Percentiles rank a stretch among this genome's conserved stretches.
Conservation (phyloP, 768 basidiomycete species). For the Tulasnella sp. region DNA sequence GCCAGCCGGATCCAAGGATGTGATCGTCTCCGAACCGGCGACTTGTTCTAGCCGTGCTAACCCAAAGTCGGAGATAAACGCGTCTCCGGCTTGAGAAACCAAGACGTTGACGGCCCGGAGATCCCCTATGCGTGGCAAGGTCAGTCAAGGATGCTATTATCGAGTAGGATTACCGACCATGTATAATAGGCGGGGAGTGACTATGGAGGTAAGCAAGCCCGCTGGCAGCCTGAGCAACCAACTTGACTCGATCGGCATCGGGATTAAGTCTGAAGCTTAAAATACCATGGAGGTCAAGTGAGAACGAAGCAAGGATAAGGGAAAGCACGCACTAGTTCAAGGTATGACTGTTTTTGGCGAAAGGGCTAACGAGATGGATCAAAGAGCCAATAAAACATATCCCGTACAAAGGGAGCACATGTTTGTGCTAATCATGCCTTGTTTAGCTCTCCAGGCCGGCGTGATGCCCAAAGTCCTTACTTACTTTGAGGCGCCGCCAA, state of each 20-base stretch:
- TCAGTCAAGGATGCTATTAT: background rate
- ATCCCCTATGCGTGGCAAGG: conserved; percentile 23
- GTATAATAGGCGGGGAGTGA: conserved; percentile 7
- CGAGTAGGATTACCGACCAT: conserved; percentile 18
- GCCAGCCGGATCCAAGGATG: conserved; percentile 22
- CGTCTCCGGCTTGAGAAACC: conserved; percentile 31
- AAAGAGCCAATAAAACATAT: background rate
- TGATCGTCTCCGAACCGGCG: background rate
- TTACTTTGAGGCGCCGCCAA: conserved; percentile 33
- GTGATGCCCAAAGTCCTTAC: conserved; percentile 22
- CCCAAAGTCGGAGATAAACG: conserved; percentile 38
- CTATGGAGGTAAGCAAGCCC: conserved; percentile 17
- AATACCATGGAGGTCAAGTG: conserved; percentile 32
- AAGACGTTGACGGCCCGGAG: conserved; percentile 30
- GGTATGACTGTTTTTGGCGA: conserved; percentile 36
- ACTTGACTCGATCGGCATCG: conserved; percentile 4
- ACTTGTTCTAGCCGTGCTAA: conserved; percentile 24
- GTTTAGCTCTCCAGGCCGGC: no score
- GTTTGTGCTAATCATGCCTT: conserved; percentile 27
- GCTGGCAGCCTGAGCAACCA: background rate
- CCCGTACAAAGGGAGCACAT: background rate
- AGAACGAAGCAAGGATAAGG: conserved; percentile 26
- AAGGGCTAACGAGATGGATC: conserved; percentile 33
- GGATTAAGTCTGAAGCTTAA: conserved; percentile 12
- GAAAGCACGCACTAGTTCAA: conserved; percentile 28